These are phyloP conservation scores for Phycomyces nitens DNA, from an alignment of 192 early-diverging fungal genomes.

Conservation along the genomic window DNA sequence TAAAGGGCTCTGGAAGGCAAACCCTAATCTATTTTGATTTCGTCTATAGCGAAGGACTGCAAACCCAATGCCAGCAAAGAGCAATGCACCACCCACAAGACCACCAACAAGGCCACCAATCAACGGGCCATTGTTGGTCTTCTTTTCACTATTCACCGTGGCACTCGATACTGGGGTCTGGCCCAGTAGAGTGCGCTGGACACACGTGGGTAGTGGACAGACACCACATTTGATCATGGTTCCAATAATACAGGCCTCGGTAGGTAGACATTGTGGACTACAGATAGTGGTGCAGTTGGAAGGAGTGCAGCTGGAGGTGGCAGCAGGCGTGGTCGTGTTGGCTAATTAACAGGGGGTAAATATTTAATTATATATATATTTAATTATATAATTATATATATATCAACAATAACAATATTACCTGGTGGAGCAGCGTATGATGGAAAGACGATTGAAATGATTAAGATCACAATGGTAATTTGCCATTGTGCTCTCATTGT, in stretches of 20 bases:
- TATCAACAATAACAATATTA: too few species aligned
- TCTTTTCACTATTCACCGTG: not conserved
- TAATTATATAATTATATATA: not conserved
- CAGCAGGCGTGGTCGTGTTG: not conserved
- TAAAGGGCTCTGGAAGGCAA: slow-evolving; percentile 20
- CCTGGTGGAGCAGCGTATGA: too few species aligned
- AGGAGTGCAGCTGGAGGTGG: slow-evolving; percentile 10
- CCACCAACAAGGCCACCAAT: slow-evolving; percentile 32
- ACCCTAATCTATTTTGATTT: slow-evolving; percentile 2
- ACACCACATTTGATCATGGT: slow-evolving; percentile 26
- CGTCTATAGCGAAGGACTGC: not conserved
- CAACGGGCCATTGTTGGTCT: slow-evolving; percentile 6
- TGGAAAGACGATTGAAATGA: too few species aligned
- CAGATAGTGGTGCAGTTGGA: slow-evolving; percentile 17
- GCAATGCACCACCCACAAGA: slow-evolving; percentile 15
- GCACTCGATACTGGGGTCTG: not conserved
- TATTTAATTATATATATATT: not conserved
- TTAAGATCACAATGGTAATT: too few species aligned
- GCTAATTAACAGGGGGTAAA: not conserved
- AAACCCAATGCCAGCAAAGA: slow-evolving; percentile 13
- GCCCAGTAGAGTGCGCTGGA: not conserved
- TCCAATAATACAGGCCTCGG: slow-evolving; percentile 4
- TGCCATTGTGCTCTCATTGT: too few species aligned
- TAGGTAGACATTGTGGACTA: slow-evolving; percentile 12
- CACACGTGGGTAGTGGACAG: slow-evolving; percentile 21